Base-by-base conservation (phyloP, 75 land plant genomes). In the Chamaecyparis obtusa region DNA sequence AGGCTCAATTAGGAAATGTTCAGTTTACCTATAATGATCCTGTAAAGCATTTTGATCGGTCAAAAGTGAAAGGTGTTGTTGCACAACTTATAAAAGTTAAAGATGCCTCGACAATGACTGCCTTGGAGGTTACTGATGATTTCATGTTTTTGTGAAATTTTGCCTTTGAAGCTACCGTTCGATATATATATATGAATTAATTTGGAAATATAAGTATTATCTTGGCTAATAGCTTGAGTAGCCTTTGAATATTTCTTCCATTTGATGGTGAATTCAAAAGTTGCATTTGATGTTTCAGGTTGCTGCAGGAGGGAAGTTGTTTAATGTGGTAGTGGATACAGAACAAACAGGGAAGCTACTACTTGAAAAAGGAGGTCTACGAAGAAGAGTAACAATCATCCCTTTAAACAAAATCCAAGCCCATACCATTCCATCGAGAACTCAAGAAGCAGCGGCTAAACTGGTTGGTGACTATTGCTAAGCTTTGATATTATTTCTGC, bases 31-130 rank as follows among this genome's bases (percentile, higher is more conserved):
- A 95, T 83, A 92, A 88, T 69, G 96, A 98, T 88, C 99, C 99
- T 60, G 91, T 84, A 37, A 92, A 91, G 35, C 91, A 92, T 89
- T 98, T 98, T 93, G 99, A 98, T 84, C 92, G 95, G 85, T 91
- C 96, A 86, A 97, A 87, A 87, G 99, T 98, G 44, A 98, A 98
- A 92, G 99, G 99, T 36, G 98, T 98, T 37, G 96, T 98, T 76
- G 99, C 99, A 80, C 95, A 92, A 44, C 99, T 98, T 33, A 91
- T 97, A 35, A 91, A 92, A 92, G 99, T 98, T 86, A 96, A 96
- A 85, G 99, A 98, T 87, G 88, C 88, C 88, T 92, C 99, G 14
- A 89, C 99, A 55, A 88, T 92, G 92, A 95, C 95, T 85, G 99
- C 99, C 35, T 91, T 98, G 16, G 99, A 98, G 99, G 99, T 98